A percentile compares a stretch with the other conserved stretches of the same genome.
These are phyloP conservation scores for Globisporangium emineosum DNA, from an alignment of 352 stramenopile genomes.

Conservation along the genomic window DNA sequence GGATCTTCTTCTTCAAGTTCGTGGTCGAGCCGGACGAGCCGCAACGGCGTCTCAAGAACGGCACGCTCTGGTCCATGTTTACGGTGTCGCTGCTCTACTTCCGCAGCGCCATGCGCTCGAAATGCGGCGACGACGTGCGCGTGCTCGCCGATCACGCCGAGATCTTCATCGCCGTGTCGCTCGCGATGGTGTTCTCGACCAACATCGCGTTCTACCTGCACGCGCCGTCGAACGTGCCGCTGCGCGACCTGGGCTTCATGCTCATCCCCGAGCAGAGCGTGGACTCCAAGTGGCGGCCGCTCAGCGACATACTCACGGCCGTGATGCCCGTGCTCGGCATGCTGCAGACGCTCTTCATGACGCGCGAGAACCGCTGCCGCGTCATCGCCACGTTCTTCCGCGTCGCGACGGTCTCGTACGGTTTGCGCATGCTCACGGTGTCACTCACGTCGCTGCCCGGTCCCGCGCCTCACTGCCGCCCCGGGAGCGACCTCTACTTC, in stretches of 20 bases:
- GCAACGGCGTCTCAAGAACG: constrained; percentile 20
- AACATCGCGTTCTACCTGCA: constrained; percentile 78
- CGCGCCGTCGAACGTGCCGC: constrained; percentile 42
- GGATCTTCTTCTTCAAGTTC: constrained; percentile 70
- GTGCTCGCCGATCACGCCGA: constrained; percentile 50
- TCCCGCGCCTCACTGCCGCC: constrained; percentile 64
- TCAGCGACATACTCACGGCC: constrained; percentile 66
- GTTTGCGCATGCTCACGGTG: constrained; percentile 61
- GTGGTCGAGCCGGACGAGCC: constrained; percentile 46
- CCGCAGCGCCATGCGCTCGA: constrained; percentile 36
- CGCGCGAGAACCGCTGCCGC: constrained; percentile 40
- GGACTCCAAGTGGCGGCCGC: constrained; percentile 52
- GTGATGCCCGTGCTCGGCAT: constrained; percentile 57
- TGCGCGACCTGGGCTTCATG: constrained; percentile 73
- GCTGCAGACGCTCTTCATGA: constrained; percentile 46
- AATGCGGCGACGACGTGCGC: constrained; percentile 3
- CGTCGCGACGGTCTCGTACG: constrained; percentile 63
- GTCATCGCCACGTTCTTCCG: constrained; percentile 69
- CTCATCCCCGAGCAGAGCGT: constrained; percentile 60
- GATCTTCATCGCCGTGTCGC: constrained; percentile 60
- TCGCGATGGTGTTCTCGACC: constrained; percentile 63
- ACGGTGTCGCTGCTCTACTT: constrained; percentile 43
- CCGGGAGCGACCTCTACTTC: constrained; percentile 45
- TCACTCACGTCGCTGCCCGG: constrained; percentile 67
- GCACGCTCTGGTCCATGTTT: constrained; percentile 42